Evolutionary conservation across 2,329 filamentous ascomycete genomes (phyloP), one percentile per base, ranked within the genome.

Genomic region (Fusarium kyushuense): DNA sequence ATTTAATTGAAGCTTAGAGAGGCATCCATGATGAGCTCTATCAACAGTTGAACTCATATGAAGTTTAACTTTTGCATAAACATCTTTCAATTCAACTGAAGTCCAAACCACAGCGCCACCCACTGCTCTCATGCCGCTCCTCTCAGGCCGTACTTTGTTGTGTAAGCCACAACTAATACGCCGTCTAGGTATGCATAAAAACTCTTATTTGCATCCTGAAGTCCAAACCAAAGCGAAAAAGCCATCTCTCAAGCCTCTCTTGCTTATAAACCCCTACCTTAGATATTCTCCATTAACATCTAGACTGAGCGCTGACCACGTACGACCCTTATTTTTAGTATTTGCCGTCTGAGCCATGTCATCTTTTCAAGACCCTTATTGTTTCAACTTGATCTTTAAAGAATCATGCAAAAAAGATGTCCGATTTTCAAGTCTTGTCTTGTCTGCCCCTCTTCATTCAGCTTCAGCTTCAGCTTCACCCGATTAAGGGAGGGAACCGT

Each of bases 221-320:
- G 33, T 21, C 23, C 17, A 19, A 23, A 19, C 29, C 30, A 49
- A 25, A 45, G 12, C 40, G 32, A 25, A 49, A 49, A 49, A 49
- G 13, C 32, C 17, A n/a, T 36, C 17, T 49, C 23, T n/a, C 14
- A 16, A 42, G 16, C 16, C 21, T 19, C 30, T 48, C 21, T 36
- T 49, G 32, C 46, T 27, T 10, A 49, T 8, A 29, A 4, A 5
- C 16, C n/a, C 23, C 23, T 49, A 40, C 47, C 47, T 49, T 49
- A 19, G 38, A 36, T 16, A 38, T 17, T 27, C 32, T 38, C 3
- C 29, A 40, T 19, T 29, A 29, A 29, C 21, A 38, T 19, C 47
- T 49, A 38, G 19, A 49, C 33, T 49, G 47, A 49, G 47, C 33
- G 47, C 33, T 49, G 47, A 40, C 47, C 47, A 38, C 17, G 32